Evolutionary conservation across 2,329 filamentous ascomycete species (phyloP), one percentile per base, ranked within the genome.

Genomic region (Fusarium proliferatum): DNA sequence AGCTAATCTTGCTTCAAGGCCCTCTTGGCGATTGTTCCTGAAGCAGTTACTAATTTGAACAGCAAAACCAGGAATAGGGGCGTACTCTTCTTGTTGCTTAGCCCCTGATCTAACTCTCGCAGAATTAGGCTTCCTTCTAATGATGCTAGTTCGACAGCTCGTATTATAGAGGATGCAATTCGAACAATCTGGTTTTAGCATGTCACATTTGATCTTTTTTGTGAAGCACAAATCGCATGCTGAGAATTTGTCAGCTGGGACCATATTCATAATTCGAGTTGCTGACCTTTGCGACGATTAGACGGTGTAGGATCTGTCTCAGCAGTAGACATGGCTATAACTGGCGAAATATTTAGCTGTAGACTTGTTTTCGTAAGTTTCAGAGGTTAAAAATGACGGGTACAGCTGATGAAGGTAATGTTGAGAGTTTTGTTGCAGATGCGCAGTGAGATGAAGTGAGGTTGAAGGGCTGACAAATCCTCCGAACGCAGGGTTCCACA

Each of bases 121-220:
- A 1, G 75, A 63, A n/a, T 71, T 77, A 12, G 78, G 45, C 48
- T 78, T 80, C 26, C 75, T 73, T 12, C 78, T 71, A 13, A 79
- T 73, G 49, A 75, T 72, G 55, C 71, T 79, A 6, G 77, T 80
- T 21, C 63, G 72, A 68, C 84, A 85, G n/a, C 80, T 75, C 7
- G 84, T 77, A n/a, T 80, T 80, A 69, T 86, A 86, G 7, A 85
- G 75, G 12, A 79, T 74, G 49, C 84, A 86, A 48, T 86, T 85
- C 3, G 84, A 85, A 65, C 84, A 86, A 13, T 79, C 73, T 1
- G 84, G 84, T 67, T 84, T 84, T 10, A 83, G 55, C 80, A 83
- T 83, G 71, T 86, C 84, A 55, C 84, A 86, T 71, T 84, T 85
- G 52, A 86, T 85, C 79, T 86, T 86, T 75, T 85, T 86, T 17